Base-by-base conservation (phyloP, 2,329 filamentous ascomycete species). In the Cercospora zeina region DNA sequence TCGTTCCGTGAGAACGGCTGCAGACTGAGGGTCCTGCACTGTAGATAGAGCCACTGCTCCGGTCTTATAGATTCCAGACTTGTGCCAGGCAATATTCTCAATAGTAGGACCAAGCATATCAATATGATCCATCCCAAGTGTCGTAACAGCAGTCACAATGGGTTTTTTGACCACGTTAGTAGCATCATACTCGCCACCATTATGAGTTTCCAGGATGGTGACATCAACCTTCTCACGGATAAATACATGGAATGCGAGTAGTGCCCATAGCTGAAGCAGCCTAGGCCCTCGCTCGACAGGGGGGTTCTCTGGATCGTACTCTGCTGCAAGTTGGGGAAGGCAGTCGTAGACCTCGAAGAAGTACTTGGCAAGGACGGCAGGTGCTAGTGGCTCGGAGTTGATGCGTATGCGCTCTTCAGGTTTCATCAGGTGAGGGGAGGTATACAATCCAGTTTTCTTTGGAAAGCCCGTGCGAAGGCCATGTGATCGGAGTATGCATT, bases 121-220 rank as follows among this genome's bases (percentile, higher is more conserved):
- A 0, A 89, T 86, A 75, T 96, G 93, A 69, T 96, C 92, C 66
- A 96, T 88, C 1, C 90, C 92, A 34, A 96, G 76, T 69, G 87
- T 90, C n/a, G 91, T 87, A 47, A 96, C 87, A 0, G 88, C 89
- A 0, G 86, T 83, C 1, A 87, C 88, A 2, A 84, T 86, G 0
- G 91, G 89, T 8, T 84, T 81, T 10, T 82, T 79, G 4, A 97
- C 76, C 19, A 97, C 83, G 71, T 97, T 97, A 7, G 93, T 97
- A 33, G 89, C 88, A 73, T 97, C 93, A 70, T 91, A 91, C 77
- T 96, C 91, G 53, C 93, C 93, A 16, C 93, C 93, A 65, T 96
- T 93, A 0, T 93, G 93, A 69, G 91, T 95, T 77, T 97, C 93
- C 34, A 97, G 82, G 14, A 97, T 86, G 0, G 91, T 91, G 16